These are phyloP conservation scores for Chloris gayana DNA, from an alignment of 176 grass and related monocot genomes.

Conservation along the genomic window DNA sequence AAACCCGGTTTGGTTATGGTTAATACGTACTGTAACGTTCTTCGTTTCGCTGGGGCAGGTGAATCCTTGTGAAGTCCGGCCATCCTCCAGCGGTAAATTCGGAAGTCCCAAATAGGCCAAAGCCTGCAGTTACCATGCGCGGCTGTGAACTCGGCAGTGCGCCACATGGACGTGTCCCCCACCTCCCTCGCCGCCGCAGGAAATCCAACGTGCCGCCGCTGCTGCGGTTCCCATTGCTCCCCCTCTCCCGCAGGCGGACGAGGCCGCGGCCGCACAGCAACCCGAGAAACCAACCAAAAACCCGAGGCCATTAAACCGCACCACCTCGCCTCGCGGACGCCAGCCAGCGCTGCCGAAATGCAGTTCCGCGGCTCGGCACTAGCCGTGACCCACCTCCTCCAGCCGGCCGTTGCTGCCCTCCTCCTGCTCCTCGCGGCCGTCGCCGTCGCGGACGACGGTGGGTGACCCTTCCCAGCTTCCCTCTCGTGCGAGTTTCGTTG, in stretches of 20 bases:
- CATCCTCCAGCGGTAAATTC: neutral
- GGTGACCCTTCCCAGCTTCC: neutral
- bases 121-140: neutral
- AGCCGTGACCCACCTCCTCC: slow-evolving; percentile 17
- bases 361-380: slow-evolving; percentile 3
- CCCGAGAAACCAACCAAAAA: slow-evolving; percentile 32
- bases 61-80: neutral
- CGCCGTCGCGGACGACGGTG: slow-evolving; percentile 45
- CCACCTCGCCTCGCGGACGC: neutral
- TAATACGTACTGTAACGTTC: too few relatives aligned
- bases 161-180: slow-evolving; percentile 43
- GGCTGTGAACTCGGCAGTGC: slow-evolving; percentile 24
- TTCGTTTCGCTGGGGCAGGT: neutral
- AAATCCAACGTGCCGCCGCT: neutral
- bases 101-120: neutral
- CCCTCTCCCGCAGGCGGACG: neutral
- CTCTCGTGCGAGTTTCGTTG: neutral
- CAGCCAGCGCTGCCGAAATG: neutral
- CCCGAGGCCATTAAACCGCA: slow-evolving; percentile 14
- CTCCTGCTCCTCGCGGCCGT: slow-evolving; percentile 26
- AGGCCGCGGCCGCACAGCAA: neutral
- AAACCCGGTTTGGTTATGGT: neutral
- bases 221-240: neutral
- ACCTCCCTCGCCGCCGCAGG: neutral
- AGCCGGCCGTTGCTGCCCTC: neutral